Percentiles rank a stretch among this genome's conserved stretches.
Evolutionary conservation across 208 protist species (phyloP).

Genomic region (Trypanosoma melophagium): DNA sequence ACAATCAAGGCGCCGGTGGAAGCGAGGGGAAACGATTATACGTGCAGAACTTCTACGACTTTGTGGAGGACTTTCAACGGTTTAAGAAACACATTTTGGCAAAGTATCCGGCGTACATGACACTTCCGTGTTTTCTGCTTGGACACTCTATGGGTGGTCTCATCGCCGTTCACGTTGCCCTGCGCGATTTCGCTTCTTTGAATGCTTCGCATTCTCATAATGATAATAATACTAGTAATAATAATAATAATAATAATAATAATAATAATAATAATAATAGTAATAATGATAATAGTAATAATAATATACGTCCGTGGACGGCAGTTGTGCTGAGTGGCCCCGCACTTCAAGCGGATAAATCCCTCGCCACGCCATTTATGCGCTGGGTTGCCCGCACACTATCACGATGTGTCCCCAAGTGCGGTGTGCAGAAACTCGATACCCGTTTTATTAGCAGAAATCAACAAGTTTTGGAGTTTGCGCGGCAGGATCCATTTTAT

Average conservation of each 20-base stretch:
- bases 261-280: no score
- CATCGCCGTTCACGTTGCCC: conserved; percentile 51
- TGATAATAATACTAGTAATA: no score
- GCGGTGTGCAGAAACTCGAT: conserved; percentile 40
- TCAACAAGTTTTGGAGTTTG: conserved; percentile 46
- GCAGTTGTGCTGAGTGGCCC: conserved; percentile 76
- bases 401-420: conserved; percentile 42
- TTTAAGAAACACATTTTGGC: conserved; percentile 44
- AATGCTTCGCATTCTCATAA: no score
- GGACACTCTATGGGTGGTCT: conserved; percentile 84
- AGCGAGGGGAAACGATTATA: conserved; percentile 72
- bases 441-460: conserved; percentile 39
- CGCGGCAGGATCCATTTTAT: conserved; percentile 64
- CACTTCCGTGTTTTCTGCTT: conserved; percentile 53
- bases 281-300: no score
- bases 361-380: conserved; percentile 17
- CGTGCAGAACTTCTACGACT: conserved; percentile 68
- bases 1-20: conserved; percentile 77
- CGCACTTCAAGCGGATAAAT: conserved; percentile 29
- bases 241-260: no score
- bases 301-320: no score
- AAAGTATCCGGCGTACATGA: conserved; percentile 37
- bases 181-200: conserved; percentile 34
- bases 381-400: conserved; percentile 28
- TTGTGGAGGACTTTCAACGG: conserved; percentile 67